These are phyloP conservation scores for Penicillium sp. DNA, from an alignment of 2,329 filamentous ascomycete genomes.

Conservation along the genomic window DNA sequence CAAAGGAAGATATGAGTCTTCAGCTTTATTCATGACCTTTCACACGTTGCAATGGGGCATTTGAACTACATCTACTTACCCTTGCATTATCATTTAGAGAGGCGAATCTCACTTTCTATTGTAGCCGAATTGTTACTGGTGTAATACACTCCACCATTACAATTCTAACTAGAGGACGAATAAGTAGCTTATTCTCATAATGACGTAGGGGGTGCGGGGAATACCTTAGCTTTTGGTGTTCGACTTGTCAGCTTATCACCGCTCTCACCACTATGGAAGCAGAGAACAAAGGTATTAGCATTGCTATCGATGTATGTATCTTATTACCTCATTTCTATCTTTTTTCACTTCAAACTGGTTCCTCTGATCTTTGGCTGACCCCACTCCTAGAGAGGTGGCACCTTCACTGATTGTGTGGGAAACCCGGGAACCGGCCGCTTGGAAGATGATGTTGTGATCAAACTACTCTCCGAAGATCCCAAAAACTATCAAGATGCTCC, in stretches of 20 bases:
- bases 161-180: background rate
- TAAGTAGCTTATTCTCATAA: background rate
- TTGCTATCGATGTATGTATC: conserved; percentile 23
- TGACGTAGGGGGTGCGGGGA: background rate
- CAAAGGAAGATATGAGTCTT: background rate
- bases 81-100: too few species aligned
- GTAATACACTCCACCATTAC: too few species aligned
- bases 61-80: too few species aligned
- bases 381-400: conserved; percentile 19
- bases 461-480: conserved; percentile 86
- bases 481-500: conserved; percentile 89
- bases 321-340: background rate
- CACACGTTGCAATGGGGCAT: too few species aligned
- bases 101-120: too few species aligned
- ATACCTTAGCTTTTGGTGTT: background rate
- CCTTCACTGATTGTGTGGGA: conserved; percentile 26
- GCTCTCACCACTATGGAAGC: conserved; percentile 6
- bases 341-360: background rate
- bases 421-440: conserved; percentile 59
- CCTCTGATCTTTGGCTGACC: background rate
- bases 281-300: conserved; percentile 17
- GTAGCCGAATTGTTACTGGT: too few species aligned
- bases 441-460: conserved; percentile 76
- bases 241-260: background rate
- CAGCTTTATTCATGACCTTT: background rate